Evolutionary conservation across 2,329 filamentous ascomycete species (phyloP).

Genomic region (Microthyrium microscopicum): DNA sequence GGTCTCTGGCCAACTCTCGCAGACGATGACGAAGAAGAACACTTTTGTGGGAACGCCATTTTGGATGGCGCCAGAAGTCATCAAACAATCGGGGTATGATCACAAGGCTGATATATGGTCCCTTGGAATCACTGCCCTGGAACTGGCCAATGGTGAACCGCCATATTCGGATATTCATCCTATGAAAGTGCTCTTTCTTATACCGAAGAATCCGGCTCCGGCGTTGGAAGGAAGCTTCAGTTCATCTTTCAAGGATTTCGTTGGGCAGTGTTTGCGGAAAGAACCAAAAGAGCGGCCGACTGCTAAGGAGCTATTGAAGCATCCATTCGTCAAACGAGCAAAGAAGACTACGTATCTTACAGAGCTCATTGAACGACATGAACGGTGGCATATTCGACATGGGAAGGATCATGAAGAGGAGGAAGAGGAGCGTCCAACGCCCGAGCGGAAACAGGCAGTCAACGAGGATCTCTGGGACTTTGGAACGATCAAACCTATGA

Average conservation of each 20-base stretch:
- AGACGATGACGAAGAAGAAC: conserved; percentile 99
- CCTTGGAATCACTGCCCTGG: conserved; percentile 81
- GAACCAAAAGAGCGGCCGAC: conserved; percentile 80
- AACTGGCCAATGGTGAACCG: conserved; percentile 80
- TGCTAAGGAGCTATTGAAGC: conserved; percentile 71
- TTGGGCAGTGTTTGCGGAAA: conserved; percentile 57
- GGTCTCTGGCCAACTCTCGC: conserved; percentile 86
- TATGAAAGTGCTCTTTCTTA: conserved; percentile 95
- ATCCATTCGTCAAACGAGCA: conserved; percentile 77
- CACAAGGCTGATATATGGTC: conserved; percentile 98
- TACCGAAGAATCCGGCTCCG: conserved; percentile 85
- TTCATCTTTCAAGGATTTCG: conserved; percentile 33
- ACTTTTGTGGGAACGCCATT: conserved; percentile 97
- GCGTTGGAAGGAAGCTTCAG: conserved; percentile 40
- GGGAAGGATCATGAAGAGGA: conserved; percentile 48
- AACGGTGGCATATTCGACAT: conserved; percentile 70
- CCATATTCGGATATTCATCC: conserved; percentile 94
- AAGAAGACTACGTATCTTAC: conserved; percentile 96
- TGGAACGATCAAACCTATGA: conserved; percentile 77
- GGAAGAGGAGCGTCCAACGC: conserved; percentile 22
- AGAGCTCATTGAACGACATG: conserved; percentile 82
- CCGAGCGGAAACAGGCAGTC: conserved; percentile 28
- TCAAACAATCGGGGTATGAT: conserved; percentile 95
- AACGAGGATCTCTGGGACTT: conserved; percentile 97
- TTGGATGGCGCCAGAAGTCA: conserved; percentile 99